A percentile compares a stretch with the other conserved stretches of the same genome.
phyloP scores from a whole-genome alignment of 2,329 filamentous ascomycete species.

The Claviceps lovelessii region DNA sequence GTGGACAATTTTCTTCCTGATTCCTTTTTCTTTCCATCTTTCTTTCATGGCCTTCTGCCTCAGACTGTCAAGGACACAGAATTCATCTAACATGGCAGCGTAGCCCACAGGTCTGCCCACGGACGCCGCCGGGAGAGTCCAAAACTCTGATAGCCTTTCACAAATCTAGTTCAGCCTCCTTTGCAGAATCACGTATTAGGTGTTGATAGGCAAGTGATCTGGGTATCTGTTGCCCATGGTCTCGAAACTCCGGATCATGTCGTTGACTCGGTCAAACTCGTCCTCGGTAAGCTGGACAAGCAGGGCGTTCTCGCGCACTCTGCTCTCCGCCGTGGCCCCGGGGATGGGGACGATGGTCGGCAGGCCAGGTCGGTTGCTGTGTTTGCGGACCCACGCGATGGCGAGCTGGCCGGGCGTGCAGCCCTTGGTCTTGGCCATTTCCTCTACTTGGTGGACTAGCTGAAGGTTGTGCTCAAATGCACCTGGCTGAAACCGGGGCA shows the following conservation, averaged over 20 bases:
- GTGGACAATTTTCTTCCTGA: slow-evolving; percentile 18
- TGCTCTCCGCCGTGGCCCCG: slow-evolving; percentile 41
- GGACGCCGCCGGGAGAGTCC: background rate
- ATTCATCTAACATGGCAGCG: background rate
- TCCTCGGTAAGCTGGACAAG: slow-evolving; percentile 32
- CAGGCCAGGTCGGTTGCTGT: slow-evolving; percentile 36
- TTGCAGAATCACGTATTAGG: background rate
- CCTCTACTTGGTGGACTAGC: slow-evolving; percentile 42
- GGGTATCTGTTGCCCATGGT: slow-evolving; percentile 36
- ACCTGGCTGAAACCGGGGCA: slow-evolving; percentile 47
- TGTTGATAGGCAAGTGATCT: slow-evolving; percentile 7
- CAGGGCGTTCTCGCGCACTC: slow-evolving; percentile 47
- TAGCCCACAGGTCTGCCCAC: background rate
- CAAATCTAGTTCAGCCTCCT: no score
- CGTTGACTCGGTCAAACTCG: slow-evolving; percentile 36
- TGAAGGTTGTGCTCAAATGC: slow-evolving; percentile 51
- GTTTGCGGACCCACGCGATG: slow-evolving; percentile 44
- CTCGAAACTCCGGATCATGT: slow-evolving; percentile 32
- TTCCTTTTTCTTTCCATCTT: background rate
- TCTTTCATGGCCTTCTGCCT: no score
- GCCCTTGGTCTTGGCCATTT: slow-evolving; percentile 44
- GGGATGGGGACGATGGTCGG: slow-evolving; percentile 52
- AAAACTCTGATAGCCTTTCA: background rate
- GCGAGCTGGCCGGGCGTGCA: slow-evolving; percentile 51
- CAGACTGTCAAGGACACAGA: background rate